Evolutionary conservation across 768 basidiomycete genomes (phyloP).

Genomic region (Lactarius sanguifluus): DNA sequence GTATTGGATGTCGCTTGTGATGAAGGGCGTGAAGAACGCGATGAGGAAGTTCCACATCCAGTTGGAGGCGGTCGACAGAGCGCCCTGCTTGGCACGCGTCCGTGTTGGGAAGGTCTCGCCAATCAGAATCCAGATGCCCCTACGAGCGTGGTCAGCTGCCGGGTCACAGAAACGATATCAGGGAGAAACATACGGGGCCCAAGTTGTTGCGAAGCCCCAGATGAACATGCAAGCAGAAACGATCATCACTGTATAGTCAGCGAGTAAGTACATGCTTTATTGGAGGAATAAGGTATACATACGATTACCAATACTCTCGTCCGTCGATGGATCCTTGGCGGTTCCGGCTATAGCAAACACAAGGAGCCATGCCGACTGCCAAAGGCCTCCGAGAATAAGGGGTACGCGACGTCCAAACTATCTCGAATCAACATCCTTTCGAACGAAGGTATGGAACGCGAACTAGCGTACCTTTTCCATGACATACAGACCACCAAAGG

Average conservation of each 20-base stretch:
- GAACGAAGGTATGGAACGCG: neutral
- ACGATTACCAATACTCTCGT: conserved; percentile 56
- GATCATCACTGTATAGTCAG: conserved; percentile 35
- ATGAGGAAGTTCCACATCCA: conserved; percentile 72
- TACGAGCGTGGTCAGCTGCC: conserved; percentile 20
- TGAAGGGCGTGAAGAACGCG: conserved; percentile 80
- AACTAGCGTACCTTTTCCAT: conserved; percentile 55
- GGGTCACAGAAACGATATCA: neutral
- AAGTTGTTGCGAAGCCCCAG: conserved; percentile 67
- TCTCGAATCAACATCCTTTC: neutral
- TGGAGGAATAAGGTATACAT: conserved; percentile 25
- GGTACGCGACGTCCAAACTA: conserved; percentile 65
- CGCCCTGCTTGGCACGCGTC: conserved; percentile 69
- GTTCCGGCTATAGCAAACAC: conserved; percentile 74
- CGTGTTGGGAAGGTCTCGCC: conserved; percentile 76
- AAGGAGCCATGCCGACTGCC: conserved; percentile 71
- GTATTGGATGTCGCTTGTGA: conserved; percentile 54
- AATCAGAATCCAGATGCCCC: conserved; percentile 75
- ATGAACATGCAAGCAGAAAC: conserved; percentile 71
- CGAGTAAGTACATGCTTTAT: neutral
- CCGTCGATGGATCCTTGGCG: conserved; percentile 49
- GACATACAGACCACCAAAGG: conserved; percentile 70
- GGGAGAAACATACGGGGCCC: conserved; percentile 51
- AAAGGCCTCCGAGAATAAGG: conserved; percentile 65
- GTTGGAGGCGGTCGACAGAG: conserved; percentile 62